Conservation (phyloP, 768 basidiomycete genomes). For the Mycena galopus region DNA sequence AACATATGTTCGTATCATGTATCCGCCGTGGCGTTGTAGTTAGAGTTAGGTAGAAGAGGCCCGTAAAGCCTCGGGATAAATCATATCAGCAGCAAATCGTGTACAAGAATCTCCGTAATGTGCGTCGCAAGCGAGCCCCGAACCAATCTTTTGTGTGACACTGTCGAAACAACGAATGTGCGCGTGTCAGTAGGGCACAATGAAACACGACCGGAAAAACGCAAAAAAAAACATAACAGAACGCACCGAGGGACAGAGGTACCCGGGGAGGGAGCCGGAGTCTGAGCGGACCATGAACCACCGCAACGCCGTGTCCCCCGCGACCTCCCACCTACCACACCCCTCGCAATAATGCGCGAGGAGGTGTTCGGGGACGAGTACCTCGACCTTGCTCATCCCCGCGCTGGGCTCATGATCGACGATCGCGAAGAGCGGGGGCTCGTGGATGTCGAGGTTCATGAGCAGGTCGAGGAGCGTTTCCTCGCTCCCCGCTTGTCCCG, state of each 20-base stretch:
- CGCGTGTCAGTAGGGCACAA: neutral
- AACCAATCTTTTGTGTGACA: slow-evolving; percentile 38
- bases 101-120: neutral
- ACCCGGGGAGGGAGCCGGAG: slow-evolving; percentile 22
- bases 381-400: slow-evolving; percentile 30
- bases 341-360: slow-evolving; percentile 35
- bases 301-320: slow-evolving; percentile 23
- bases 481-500: neutral
- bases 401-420: slow-evolving; percentile 31
- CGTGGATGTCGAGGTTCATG: slow-evolving; percentile 18
- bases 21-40: no score
- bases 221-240: neutral
- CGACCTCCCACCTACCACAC: slow-evolving; percentile 34
- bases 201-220: neutral
- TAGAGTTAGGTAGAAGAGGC: no score
- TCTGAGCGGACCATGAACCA: slow-evolving; percentile 26
- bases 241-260: slow-evolving; percentile 37
- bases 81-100: neutral
- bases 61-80: no score
- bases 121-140: slow-evolving; percentile 8
- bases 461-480: slow-evolving; percentile 38
- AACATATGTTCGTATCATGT: neutral
- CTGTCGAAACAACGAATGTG: slow-evolving; percentile 5
- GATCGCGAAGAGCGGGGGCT: slow-evolving; percentile 32
- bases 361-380: slow-evolving; percentile 30